phyloP scores from a whole-genome alignment of 108 stramenopile genomes.

The Pinguiococcus pyrenoidosus region DNA sequence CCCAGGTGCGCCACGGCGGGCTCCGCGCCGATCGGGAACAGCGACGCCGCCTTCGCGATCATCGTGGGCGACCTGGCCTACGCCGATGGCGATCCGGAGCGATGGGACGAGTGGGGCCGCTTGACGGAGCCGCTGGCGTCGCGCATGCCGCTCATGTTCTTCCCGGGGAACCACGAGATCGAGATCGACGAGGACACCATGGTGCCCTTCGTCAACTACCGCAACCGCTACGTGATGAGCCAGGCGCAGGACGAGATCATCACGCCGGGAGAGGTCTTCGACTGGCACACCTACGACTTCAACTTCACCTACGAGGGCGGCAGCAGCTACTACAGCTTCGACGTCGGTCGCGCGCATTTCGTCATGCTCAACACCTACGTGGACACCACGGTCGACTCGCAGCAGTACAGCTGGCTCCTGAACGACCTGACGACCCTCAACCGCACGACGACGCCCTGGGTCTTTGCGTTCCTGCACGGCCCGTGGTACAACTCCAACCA shows the following conservation, averaged over 20 bases:
- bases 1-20: no score
- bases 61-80: constrained; percentile 23
- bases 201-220: no score
- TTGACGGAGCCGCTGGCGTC: constrained; percentile 20
- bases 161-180: constrained; percentile 36
- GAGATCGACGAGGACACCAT: constrained; percentile 2
- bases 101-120: constrained; percentile 31
- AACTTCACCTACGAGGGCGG: neutral
- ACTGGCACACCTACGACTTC: neutral
- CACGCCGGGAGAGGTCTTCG: no score
- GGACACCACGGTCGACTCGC: neutral
- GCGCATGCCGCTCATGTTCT: constrained; percentile 18
- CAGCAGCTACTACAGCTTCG: constrained; percentile 29
- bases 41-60: constrained; percentile 1
- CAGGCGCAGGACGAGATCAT: no score
- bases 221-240: no score
- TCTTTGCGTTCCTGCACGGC: constrained; percentile 32
- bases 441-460: constrained; percentile 30
- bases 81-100: constrained; percentile 24
- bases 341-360: constrained; percentile 32
- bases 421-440: constrained; percentile 19
- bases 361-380: constrained; percentile 29
- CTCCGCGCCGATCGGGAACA: no score
- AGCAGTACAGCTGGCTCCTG: constrained; percentile 14
- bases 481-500: constrained; percentile 38